phyloP scores from a whole-genome alignment of 129 eudicot species.

The Dittrichia graveolens region DNA sequence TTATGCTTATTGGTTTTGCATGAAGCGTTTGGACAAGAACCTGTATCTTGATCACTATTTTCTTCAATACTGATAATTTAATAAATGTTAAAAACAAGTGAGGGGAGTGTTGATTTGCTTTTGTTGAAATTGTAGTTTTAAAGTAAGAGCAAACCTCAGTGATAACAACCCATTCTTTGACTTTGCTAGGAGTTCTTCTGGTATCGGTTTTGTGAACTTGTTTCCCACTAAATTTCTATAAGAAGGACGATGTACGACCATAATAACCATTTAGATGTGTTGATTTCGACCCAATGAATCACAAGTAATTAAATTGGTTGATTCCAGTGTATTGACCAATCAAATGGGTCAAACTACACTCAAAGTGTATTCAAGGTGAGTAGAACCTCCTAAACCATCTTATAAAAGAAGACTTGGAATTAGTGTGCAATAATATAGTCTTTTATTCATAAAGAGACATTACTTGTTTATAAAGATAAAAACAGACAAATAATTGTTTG shows the following conservation, averaged over 20 bases:
- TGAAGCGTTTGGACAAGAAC: slow-evolving; percentile 29
- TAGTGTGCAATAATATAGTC: too few relatives aligned
- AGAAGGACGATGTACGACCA: not conserved
- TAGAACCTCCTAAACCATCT: too few relatives aligned
- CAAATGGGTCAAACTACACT: too few relatives aligned
- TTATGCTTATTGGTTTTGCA: slow-evolving; percentile 35
- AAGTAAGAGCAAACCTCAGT: slow-evolving; percentile 33
- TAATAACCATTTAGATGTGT: not conserved
- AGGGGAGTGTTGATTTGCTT: not conserved
- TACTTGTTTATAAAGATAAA: too few relatives aligned
- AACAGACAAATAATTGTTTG: too few relatives aligned
- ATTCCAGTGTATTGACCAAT: too few relatives aligned
- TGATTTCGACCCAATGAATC: too few relatives aligned
- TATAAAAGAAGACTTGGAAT: too few relatives aligned
- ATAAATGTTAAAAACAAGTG: slow-evolving; percentile 13
- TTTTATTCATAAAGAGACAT: too few relatives aligned
- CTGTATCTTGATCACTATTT: slow-evolving; percentile 21
- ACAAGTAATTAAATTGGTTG: too few relatives aligned
- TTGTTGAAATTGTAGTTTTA: not conserved
- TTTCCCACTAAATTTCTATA: slow-evolving; percentile 35
- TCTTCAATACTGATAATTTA: slow-evolving; percentile 31
- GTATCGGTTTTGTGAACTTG: slow-evolving; percentile 36
- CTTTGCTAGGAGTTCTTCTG: slow-evolving; percentile 32
- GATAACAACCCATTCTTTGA: slow-evolving; percentile 21
- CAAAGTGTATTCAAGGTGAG: too few relatives aligned